Evolutionary conservation across 257 asterid species (phyloP).

Genomic region (Echium plantagineum): DNA sequence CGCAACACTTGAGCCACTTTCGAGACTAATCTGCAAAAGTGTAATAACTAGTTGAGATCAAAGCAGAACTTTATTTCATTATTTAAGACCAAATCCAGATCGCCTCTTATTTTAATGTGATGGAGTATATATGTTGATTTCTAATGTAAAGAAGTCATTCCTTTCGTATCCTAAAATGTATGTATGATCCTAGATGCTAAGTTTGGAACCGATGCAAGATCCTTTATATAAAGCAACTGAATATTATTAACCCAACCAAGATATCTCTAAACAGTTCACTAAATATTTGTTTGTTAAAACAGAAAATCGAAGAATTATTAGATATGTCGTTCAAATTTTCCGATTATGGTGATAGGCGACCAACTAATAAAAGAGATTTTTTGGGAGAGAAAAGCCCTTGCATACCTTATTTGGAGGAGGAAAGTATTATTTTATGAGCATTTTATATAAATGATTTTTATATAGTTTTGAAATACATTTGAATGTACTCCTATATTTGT

Average conservation of each 20-base stretch:
- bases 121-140: neutral
- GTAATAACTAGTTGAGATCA: no score
- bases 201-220: conserved; percentile 11
- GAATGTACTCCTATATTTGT: no score
- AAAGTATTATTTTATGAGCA: no score
- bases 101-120: neutral
- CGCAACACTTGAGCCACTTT: no score
- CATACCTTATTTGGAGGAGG: conserved; percentile 66
- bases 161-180: conserved; percentile 22
- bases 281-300: neutral
- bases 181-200: conserved; percentile 10
- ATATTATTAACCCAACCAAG: neutral
- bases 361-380: conserved; percentile 24
- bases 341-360: conserved; percentile 40
- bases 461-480: no score
- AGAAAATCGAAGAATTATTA: neutral
- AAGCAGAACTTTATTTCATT: no score
- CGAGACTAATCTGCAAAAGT: no score
- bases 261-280: neutral
- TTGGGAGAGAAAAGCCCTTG: conserved; percentile 43
- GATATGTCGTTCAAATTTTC: conserved; percentile 46
- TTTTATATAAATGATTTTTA: no score
- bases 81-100: no score
- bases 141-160: conserved; percentile 36
- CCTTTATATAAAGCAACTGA: conserved; percentile 1